Base-by-base conservation (phyloP, 164 flowering plant species). In the Macadamia tetraphylla region DNA sequence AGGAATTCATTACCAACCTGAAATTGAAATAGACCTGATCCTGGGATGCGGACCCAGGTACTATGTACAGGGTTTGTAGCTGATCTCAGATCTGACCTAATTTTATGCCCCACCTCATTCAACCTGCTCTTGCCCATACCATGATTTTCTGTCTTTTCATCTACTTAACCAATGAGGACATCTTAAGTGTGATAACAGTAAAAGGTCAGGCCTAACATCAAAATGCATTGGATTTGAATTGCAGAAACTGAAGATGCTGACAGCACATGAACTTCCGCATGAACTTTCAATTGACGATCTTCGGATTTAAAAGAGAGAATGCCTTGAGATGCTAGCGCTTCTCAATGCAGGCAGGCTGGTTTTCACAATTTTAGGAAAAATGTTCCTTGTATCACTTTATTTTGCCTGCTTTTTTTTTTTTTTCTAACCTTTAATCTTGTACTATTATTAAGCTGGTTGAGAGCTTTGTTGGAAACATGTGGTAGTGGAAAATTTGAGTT, bases 181-280 rank as follows among this genome's bases (percentile, higher is more conserved):
- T 1, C 42, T 15, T 12, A 15, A 17, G 14, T 5, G 6, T 59
- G 6, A 29, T 10, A 46, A 43, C 59, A 13, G 35, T 40, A 29
- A 53, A n/a, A 31, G 60, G 56, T 6, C 10, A 58, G 32, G 43
- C 56, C 13, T 32, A 58, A 64, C 52, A 67, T 35, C 64, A 52
- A 46, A 63, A 58, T 32, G 30, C 29, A 8, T 9, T 67, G 46
- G 8, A 55, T 58, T 18, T 71, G 53, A 14, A 8, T 63, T 82
- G 80, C 98, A 91, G 97, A 91, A 91, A 81, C 76, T 91, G 76
- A 91, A 89, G 84, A 60, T 87, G 81, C 71, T 91, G 82, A 77
- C 81, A 1, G 81, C 83, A 30, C 63, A 78, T 15, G 95, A 86
- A 35, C 23, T 23, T 23, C 23, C 23, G 23, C 23, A 23, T 23